Percentiles rank a stretch among this genome's conserved stretches.
Evolutionary conservation across 129 eudicot genomes (phyloP).

Genomic region (Arctium lappa): DNA sequence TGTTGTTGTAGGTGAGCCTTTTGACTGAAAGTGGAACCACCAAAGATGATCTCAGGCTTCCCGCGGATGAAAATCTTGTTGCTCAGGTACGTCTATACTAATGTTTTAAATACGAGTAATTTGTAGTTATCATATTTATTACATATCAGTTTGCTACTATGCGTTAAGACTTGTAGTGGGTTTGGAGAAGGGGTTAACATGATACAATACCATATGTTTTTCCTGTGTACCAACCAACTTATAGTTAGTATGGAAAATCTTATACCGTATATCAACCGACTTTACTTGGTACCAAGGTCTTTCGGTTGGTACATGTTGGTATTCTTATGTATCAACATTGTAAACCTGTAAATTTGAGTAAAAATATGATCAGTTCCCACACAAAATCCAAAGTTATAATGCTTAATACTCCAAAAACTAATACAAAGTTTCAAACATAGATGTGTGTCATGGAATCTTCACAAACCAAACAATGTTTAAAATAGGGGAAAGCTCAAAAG

Average conservation of each 20-base stretch:
- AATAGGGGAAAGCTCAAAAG: not conserved
- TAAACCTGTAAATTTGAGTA: too few species aligned
- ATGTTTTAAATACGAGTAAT: not conserved
- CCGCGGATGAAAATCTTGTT: slow-evolving; percentile 39
- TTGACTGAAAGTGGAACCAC: slow-evolving; percentile 51
- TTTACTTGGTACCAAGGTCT: not conserved
- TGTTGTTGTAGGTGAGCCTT: slow-evolving; percentile 37
- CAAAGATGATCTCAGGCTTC: slow-evolving; percentile 51
- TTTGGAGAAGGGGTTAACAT: not conserved
- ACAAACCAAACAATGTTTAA: not conserved
- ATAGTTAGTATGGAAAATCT: not conserved
- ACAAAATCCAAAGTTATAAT: not conserved
- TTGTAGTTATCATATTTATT: not conserved
- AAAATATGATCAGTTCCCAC: not conserved
- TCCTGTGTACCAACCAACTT: not conserved
- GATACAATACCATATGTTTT: not conserved
- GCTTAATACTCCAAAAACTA: not conserved
- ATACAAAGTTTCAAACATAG: not conserved
- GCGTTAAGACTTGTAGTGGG: not conserved
- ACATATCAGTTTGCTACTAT: not conserved
- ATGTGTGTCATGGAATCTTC: not conserved
- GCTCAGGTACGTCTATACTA: slow-evolving; percentile 28
- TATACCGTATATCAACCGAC: not conserved
- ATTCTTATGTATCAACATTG: not conserved
- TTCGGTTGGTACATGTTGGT: not conserved